These are phyloP conservation scores for Bisporella sp. DNA, from an alignment of 2,329 filamentous ascomycete genomes.

Conservation along the genomic window DNA sequence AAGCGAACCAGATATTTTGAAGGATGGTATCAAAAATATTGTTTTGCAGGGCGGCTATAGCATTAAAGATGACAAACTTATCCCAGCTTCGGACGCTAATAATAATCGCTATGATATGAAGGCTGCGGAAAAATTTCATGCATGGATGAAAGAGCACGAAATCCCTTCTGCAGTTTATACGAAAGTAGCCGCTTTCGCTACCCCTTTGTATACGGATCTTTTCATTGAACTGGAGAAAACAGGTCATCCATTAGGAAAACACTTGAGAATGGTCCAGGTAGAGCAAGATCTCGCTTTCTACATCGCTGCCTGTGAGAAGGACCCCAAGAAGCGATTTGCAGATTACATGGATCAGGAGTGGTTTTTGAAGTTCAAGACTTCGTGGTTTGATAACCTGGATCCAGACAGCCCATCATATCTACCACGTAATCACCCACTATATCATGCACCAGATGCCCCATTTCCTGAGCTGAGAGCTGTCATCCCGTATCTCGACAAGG, in stretches of 20 bases:
- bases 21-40: conserved; percentile 5
- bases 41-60: conserved; percentile 13
- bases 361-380: conserved; percentile 4
- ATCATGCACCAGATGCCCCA: background rate
- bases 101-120: conserved; percentile 12
- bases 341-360: conserved; percentile 3
- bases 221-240: conserved; percentile 4
- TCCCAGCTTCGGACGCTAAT: background rate
- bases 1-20: background rate
- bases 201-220: conserved; percentile 1
- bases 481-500: conserved; percentile 6
- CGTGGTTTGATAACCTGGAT: conserved; percentile 3
- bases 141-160: conserved; percentile 3
- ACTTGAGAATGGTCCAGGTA: conserved; percentile 3
- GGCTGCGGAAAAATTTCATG: conserved; percentile 3
- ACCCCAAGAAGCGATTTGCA: background rate
- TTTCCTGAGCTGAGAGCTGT: background rate
- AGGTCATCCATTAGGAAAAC: conserved; percentile 3
- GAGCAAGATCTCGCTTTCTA: background rate
- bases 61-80: background rate
- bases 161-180: conserved; percentile 8
- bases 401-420: background rate
- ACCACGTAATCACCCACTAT: background rate
- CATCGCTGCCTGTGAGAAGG: background rate
- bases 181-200: conserved; percentile 6